Conservation (phyloP, 495 filamentous ascomycete species). For the Coniosporium apollinis region DNA sequence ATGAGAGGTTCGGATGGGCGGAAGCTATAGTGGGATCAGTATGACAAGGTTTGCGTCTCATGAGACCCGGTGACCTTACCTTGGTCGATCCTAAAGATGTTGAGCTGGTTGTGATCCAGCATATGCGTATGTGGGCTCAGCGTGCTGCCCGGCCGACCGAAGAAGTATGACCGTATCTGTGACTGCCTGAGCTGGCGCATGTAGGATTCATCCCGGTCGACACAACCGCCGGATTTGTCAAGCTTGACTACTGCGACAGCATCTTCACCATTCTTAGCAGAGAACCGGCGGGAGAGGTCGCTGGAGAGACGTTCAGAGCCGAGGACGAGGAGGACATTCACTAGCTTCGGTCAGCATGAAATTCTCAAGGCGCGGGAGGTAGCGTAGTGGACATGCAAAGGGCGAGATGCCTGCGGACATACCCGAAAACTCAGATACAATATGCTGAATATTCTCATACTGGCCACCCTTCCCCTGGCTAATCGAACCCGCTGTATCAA, state of each 20-base stretch:
- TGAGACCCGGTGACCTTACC: constrained; percentile 20
- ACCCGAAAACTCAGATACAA: constrained; percentile 75
- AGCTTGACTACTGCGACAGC: constrained; percentile 58
- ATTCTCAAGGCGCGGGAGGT: too few species aligned
- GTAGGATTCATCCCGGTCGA: constrained; percentile 60
- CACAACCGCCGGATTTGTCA: constrained; percentile 76
- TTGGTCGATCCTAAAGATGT: constrained; percentile 47
- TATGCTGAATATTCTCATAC: constrained; percentile 64
- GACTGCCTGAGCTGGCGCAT: constrained; percentile 53
- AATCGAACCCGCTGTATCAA: constrained; percentile 67
- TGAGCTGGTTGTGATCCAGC: constrained; percentile 53
- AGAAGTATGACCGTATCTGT: constrained; percentile 83
- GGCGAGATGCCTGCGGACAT: constrained; percentile 19
- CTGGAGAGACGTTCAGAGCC: constrained; percentile 70
- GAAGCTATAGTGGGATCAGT: constrained; percentile 4
- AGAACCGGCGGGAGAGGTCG: constrained; percentile 59
- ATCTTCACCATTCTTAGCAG: constrained; percentile 33
- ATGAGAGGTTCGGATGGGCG: constrained; percentile 1
- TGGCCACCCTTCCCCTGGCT: constrained; percentile 39
- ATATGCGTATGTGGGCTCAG: constrained; percentile 74
- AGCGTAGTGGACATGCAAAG: too few species aligned
- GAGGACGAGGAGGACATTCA: constrained; percentile 66
- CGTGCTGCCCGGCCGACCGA: constrained; percentile 59
- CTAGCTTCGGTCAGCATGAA: constrained; percentile 19
- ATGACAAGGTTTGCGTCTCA: background rate